Base-by-base conservation (phyloP, 177 flowering plant genomes). In the Tripterygium wilfordii region DNA sequence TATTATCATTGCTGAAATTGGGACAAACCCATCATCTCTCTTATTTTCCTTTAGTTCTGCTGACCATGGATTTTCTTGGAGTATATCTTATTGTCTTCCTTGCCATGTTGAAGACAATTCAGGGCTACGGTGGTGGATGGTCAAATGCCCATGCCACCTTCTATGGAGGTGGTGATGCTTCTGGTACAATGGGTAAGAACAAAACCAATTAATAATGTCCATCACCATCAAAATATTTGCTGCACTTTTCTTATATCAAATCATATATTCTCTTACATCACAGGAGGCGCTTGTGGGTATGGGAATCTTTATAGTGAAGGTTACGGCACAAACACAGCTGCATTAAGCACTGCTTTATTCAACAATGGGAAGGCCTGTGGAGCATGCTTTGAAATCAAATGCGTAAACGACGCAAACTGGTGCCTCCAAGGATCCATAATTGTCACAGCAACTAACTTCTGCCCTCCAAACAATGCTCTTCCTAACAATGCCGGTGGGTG, bases 111-210 rank as follows among this genome's bases (percentile, higher is more conserved):
- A 52, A 31, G 13, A 42, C 21, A 29, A 42, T 41, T 52, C 30
- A 41, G 30, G 56, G 56, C 13, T 52, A 41, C 42, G 56, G 44
- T 31, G 23, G 47, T 42, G 47, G 47, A 41, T 52, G 56, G 56
- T 41, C 56, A n/a, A 32, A 20, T 42, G 82, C 72, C 15, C 82
- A 71, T 64, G 82, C 79, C 6, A 77, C 82, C n/a, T 77, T 77
- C 62, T 77, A 74, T 57, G 82, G 82, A 37, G 78, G 74, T 35
- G 68, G 62, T 45, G 81, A 76, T 67, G 81, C 81, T 35, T 69
- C 81, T 42, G 78, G 75, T 15, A 72, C 78, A 60, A 76, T 72
- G 78, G 81, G 81, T 76, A 62, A 45, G 68, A 36, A 35, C 14
- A 14, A 12, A 14, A 51, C 24, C 17, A 28, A 5, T 16, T 40